Conservation (phyloP, 2,329 filamentous ascomycete genomes). For the Endothia cerciana region DNA sequence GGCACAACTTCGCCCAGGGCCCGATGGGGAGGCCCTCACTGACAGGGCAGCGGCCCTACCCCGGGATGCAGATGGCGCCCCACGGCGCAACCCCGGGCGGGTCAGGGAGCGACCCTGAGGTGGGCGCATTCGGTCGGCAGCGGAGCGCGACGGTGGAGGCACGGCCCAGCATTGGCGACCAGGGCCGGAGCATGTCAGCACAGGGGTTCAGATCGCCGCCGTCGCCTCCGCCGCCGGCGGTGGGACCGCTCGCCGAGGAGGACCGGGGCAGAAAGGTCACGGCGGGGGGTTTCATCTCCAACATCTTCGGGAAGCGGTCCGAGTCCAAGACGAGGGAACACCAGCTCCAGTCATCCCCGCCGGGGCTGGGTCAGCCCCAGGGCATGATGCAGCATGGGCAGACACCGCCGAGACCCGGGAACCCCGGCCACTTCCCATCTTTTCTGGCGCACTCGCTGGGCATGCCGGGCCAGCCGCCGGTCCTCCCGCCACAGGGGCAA, state of each 20-base stretch:
- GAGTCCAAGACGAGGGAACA: conserved; percentile 31
- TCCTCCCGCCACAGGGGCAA: conserved; percentile 26
- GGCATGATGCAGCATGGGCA: conserved; percentile 27
- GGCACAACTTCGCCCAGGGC: conserved; percentile 17
- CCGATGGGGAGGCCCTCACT: conserved; percentile 33
- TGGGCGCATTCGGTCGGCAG: conserved; percentile 22
- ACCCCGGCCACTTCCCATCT: conserved; percentile 23
- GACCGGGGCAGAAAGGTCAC: conserved; percentile 33
- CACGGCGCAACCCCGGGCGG: no score
- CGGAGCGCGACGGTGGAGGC: conserved; percentile 33
- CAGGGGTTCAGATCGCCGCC: conserved; percentile 16
- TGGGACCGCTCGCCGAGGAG: conserved; percentile 28
- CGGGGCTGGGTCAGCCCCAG: conserved; percentile 26
- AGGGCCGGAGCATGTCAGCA: conserved; percentile 21
- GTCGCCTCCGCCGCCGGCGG: neutral
- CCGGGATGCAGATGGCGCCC: conserved; percentile 6
- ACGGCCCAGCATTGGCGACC: conserved; percentile 24
- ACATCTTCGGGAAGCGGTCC: conserved; percentile 32
- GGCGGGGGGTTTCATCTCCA: conserved; percentile 32
- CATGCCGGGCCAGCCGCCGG: conserved; percentile 27
- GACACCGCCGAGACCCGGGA: conserved; percentile 22
- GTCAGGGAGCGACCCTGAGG: conserved; percentile 11
- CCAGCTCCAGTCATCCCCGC: conserved; percentile 25
- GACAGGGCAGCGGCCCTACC: conserved; percentile 27
- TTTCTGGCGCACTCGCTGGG: conserved; percentile 21